Conservation (phyloP, 257 asterid species). For the Primulina eburnea region DNA sequence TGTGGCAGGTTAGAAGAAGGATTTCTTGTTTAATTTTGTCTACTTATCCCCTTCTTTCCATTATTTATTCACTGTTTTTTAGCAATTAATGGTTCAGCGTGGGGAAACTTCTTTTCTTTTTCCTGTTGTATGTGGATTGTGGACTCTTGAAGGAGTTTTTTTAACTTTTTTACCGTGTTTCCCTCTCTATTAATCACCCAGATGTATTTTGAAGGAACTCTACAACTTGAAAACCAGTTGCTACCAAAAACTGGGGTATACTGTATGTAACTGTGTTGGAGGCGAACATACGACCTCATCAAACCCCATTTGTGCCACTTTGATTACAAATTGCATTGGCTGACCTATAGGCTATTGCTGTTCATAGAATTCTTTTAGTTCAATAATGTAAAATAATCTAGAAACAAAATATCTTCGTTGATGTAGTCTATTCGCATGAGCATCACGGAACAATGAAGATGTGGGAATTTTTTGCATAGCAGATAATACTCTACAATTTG, state of each 20-base stretch:
- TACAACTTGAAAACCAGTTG: neutral
- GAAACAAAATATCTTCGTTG: neutral
- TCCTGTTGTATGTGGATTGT: neutral
- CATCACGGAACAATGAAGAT: neutral
- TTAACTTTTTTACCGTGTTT: too few species aligned
- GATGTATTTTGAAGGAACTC: neutral
- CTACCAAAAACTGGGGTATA: neutral
- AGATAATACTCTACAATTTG: neutral
- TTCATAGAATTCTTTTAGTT: too few species aligned
- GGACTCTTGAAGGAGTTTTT: neutral
- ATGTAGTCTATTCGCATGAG: constrained; percentile 10
- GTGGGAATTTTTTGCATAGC: neutral
- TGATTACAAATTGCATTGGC: too few species aligned
- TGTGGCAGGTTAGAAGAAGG: constrained; percentile 71
- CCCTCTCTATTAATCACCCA: neutral
- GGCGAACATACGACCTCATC: too few species aligned
- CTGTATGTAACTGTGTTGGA: too few species aligned
- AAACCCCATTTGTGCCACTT: too few species aligned
- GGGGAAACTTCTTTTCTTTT: neutral
- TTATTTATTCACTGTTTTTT: neutral
- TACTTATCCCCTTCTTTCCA: neutral
- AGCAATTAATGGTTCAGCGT: neutral
- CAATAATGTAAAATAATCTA: neutral
- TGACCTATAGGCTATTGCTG: too few species aligned
- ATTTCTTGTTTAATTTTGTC: constrained; percentile 12